A percentile compares a stretch with the other conserved stretches of the same genome.
These are phyloP conservation scores for Pontederia paniculata DNA, from an alignment of 176 grass and related monocot genomes.

Conservation along the genomic window DNA sequence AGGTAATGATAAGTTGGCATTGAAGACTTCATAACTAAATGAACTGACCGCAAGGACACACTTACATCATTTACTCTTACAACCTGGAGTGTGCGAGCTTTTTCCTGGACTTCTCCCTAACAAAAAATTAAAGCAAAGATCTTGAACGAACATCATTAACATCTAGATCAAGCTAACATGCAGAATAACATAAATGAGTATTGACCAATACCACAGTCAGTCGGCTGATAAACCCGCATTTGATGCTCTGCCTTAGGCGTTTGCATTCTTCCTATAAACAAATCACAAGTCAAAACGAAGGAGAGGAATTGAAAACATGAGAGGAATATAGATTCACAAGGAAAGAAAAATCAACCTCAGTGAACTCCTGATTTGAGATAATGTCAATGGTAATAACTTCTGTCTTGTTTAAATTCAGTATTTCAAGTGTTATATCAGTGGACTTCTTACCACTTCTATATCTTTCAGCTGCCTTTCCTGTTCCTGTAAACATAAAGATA, in stretches of 20 bases:
- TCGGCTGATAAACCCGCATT: constrained; percentile 80
- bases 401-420: constrained; percentile 91
- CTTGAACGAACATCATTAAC: background rate
- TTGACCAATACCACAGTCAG: constrained; percentile 65
- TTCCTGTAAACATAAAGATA: constrained; percentile 41
- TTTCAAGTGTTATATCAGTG: constrained; percentile 90
- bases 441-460: constrained; percentile 95
- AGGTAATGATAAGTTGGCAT: background rate
- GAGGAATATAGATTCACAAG: background rate
- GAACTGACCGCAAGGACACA: constrained; percentile 7
- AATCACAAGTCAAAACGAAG: constrained; percentile 24
- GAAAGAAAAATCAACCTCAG: constrained; percentile 49
- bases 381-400: constrained; percentile 94
- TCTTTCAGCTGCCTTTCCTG: constrained; percentile 50
- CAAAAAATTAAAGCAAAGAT: constrained; percentile 23
- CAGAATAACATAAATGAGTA: constrained; percentile 1
- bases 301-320: background rate
- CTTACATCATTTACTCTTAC: constrained; percentile 97
- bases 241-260: constrained; percentile 98
- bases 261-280: constrained; percentile 87
- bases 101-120: constrained; percentile 93
- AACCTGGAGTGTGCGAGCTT: constrained; percentile 66
- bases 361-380: constrained; percentile 98
- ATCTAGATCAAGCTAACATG: background rate
- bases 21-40: constrained; percentile 4